Percentiles rank a stretch among this genome's conserved stretches.
These are phyloP conservation scores for Ceratocystis cubensis DNA, from an alignment of 2,329 filamentous ascomycete species.

Conservation along the genomic window DNA sequence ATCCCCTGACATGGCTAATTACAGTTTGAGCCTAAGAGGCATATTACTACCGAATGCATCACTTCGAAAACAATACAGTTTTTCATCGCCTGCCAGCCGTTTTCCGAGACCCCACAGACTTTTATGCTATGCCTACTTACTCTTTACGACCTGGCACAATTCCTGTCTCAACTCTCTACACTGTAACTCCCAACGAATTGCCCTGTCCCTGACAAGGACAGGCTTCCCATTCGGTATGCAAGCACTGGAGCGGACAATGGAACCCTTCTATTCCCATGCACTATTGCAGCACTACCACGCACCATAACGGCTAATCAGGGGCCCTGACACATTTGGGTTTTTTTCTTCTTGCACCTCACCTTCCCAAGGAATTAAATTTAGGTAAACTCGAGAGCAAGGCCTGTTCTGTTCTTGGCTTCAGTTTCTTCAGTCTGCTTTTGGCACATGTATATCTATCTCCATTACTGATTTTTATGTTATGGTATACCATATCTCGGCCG, in stretches of 20 bases:
- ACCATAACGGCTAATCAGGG: background rate
- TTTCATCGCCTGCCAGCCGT: background rate
- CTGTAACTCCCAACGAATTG: slow-evolving; percentile 1
- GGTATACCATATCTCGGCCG: background rate
- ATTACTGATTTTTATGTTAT: background rate
- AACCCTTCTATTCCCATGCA: background rate
- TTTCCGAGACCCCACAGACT: background rate
- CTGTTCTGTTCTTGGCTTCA: background rate
- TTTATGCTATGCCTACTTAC: background rate
- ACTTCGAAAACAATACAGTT: too few species aligned
- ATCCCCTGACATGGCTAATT: background rate
- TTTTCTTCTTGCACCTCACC: background rate
- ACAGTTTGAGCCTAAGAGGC: background rate
- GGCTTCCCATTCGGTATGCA: background rate
- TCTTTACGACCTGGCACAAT: background rate
- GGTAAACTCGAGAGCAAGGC: background rate
- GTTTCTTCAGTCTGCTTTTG: background rate
- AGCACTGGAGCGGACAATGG: slow-evolving; percentile 1
- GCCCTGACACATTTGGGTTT: background rate
- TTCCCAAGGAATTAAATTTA: background rate
- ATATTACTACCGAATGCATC: background rate
- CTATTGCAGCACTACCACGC: background rate
- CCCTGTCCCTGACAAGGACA: slow-evolving; percentile 1
- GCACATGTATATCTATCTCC: background rate
- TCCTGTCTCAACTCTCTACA: background rate